Conservation (phyloP, 2,329 filamentous ascomycete species). For the Botrytis pseudocinerea region DNA sequence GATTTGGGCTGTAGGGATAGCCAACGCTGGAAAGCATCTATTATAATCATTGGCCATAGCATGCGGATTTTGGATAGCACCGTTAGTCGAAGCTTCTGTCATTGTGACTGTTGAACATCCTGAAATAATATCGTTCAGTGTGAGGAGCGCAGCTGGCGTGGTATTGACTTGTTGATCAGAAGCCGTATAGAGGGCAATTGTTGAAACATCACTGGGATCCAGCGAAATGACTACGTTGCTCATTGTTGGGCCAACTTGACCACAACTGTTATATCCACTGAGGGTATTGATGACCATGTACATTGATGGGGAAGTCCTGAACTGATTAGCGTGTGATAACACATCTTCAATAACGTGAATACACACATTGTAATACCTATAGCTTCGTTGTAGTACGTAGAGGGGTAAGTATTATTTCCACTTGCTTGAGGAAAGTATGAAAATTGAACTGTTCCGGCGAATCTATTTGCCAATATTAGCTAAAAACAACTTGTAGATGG, state of each 20-base stretch:
- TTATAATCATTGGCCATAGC: constrained; percentile 26
- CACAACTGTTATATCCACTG: constrained; percentile 40
- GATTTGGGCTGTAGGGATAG: constrained; percentile 27
- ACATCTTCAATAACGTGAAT: neutral
- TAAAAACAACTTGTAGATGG: neutral
- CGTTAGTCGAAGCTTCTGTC: constrained; percentile 11
- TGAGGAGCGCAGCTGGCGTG: constrained; percentile 36
- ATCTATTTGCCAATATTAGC: constrained; percentile 20
- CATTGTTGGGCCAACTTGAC: constrained; percentile 40
- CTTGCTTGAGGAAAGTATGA: constrained; percentile 29
- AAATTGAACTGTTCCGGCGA: constrained; percentile 29
- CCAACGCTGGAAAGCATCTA: constrained; percentile 31
- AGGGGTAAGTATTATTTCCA: constrained; percentile 25
- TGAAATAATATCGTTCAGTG: constrained; percentile 41
- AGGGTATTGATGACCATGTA: constrained; percentile 45
- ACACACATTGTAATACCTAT: constrained; percentile 29
- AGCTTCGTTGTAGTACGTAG: constrained; percentile 26
- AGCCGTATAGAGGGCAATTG: constrained; percentile 37
- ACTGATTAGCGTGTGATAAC: neutral
- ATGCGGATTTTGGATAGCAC: constrained; percentile 24
- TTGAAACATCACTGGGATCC: constrained; percentile 43
- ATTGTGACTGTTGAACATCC: constrained; percentile 35
- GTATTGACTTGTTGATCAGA: constrained; percentile 32
- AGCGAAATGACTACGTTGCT: constrained; percentile 40
- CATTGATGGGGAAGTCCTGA: constrained; percentile 45